Percentiles rank a stretch among this genome's conserved stretches.
These are phyloP conservation scores for Penicillium daleae DNA, from an alignment of 495 filamentous ascomycete species.

Conservation along the genomic window DNA sequence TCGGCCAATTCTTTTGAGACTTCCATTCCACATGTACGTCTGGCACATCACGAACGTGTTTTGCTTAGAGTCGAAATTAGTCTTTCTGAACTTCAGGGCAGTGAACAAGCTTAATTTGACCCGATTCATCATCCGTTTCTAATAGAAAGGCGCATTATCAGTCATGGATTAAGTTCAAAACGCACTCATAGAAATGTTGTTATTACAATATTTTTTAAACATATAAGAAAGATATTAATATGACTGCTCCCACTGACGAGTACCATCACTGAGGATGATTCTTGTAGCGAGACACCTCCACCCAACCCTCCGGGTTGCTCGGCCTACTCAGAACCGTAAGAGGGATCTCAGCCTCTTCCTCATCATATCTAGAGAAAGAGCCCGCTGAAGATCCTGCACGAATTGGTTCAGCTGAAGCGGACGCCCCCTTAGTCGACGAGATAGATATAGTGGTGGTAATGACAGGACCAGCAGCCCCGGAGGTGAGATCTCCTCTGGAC, in stretches of 20 bases:
- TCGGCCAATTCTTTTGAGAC: neutral
- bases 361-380: conserved; percentile 12
- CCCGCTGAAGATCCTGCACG: conserved; percentile 9
- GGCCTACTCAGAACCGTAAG: conserved; percentile 15
- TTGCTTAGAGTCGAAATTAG: neutral
- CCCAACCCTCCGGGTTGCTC: conserved; percentile 24
- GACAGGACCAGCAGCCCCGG: conserved; percentile 5
- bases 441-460: conserved; percentile 25
- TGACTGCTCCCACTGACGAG: neutral
- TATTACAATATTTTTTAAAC: neutral
- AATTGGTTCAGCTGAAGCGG: conserved; percentile 3
- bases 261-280: conserved; percentile 8
- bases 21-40: neutral
- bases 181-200: neutral
- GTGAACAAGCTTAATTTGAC: neutral
- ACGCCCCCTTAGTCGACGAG: conserved; percentile 14
- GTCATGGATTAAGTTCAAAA: neutral
- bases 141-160: neutral
- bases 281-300: conserved; percentile 24
- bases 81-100: neutral
- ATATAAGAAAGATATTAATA: neutral
- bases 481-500: conserved; percentile 5
- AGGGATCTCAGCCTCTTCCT: conserved; percentile 17
- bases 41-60: neutral
- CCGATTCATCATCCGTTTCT: neutral